Base-by-base conservation (phyloP, 2,329 filamentous ascomycete species). In the Diaporthe citriasiana region DNA sequence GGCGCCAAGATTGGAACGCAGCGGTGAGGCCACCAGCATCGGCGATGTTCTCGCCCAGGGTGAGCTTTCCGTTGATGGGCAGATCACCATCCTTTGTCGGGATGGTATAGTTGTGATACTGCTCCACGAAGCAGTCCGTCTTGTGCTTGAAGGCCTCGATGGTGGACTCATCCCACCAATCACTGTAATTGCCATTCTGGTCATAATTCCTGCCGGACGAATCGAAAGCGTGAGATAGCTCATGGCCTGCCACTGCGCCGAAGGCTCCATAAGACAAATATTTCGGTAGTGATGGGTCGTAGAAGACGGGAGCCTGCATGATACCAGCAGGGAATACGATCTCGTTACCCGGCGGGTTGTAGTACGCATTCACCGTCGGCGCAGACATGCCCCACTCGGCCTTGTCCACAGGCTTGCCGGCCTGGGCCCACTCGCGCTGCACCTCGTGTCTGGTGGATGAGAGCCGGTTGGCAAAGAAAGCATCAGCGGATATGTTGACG, bases 201-300 rank as follows among this genome's bases (percentile, higher is more conserved):
- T 94, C 90, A 76, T 90, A 93, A 77, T 91, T 87, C 25, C 90
- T 86, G 12, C 92, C 92, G 0, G 87, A 89, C 45, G 88, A 91
- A 80, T 94, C 92, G 77, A 94, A 93, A 17, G 90, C 92, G 76
- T 94, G 92, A 4, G 90, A 91, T 10, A 94, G 85, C 80, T 94
- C 92, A 78, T 94, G 92, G 2, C 92, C 92, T 12, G 89, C 89
- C 3, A 93, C 88, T 1, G 89, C 87, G 0, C 92, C 92, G 79
- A 94, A 92, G 0, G 89, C 90, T n/a, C 92, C 92, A 79, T 93
- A 94, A 13, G 88, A 88, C 50, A 94, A 82, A 77, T 93, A 94
- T 33, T 88, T 83, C 0, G 92, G 92, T 0, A 92, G 86, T 7
- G 87, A 83, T 15, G 89, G 87, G 74, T 92, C 89, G 13, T 75